These are phyloP conservation scores for Euphorbia tirucalli DNA, from an alignment of 345 rosid species.

Conservation along the genomic window DNA sequence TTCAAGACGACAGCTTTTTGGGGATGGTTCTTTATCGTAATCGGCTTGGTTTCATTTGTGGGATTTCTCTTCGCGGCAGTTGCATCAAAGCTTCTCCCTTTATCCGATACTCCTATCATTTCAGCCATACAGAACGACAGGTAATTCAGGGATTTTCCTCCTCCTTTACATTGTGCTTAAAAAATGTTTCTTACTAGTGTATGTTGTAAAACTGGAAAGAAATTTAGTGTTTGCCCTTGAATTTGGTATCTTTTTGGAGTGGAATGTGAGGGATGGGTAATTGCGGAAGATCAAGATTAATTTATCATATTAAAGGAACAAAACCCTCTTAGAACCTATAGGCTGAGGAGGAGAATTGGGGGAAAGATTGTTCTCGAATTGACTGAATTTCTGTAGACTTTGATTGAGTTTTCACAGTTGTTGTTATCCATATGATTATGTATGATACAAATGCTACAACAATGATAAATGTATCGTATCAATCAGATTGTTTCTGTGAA, in stretches of 20 bases:
- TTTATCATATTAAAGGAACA: not conserved
- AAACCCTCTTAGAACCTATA: not conserved
- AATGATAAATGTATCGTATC: no score
- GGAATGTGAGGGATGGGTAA: not conserved
- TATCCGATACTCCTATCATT: slow-evolving; percentile 34
- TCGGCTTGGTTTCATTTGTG: slow-evolving; percentile 34
- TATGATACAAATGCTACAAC: no score
- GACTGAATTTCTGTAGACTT: not conserved
- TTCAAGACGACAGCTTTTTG: not conserved
- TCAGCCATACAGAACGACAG: slow-evolving; percentile 55
- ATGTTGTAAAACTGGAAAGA: not conserved
- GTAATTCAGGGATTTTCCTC: slow-evolving; percentile 18
- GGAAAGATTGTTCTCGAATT: not conserved
- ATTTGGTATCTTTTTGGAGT: not conserved
- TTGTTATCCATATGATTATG: no score
- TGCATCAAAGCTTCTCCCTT: slow-evolving; percentile 50
- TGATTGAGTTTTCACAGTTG: not conserved
- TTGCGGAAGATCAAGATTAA: not conserved
- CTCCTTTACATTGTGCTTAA: not conserved
- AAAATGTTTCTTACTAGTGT: not conserved
- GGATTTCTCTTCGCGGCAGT: slow-evolving; percentile 45
- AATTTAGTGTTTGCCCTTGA: not conserved
- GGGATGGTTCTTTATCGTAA: slow-evolving; percentile 24
- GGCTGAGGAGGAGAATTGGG: not conserved
- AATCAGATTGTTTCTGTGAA: no score